Evolutionary conservation across 352 stramenopile genomes (phyloP), one percentile per base, ranked within the genome.

Genomic region (Elongisporangium anandrum): DNA sequence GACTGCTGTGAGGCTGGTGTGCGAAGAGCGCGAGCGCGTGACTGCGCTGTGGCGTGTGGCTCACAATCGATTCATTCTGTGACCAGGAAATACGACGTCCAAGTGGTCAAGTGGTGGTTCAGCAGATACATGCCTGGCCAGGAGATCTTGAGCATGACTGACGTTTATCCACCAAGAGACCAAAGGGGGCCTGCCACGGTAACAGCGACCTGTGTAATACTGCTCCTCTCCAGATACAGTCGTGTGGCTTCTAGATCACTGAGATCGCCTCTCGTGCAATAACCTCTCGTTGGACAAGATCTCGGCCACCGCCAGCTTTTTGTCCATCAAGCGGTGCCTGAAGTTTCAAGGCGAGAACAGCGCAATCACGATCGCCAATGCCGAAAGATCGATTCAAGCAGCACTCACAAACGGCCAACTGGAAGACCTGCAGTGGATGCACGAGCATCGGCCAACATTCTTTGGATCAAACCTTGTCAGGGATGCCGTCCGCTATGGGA

Each of bases 401-500:
- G 29, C 29, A 15, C 29, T 41, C 9, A 8, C 2, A 13, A 13
- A 13, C 9, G 29, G 5, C 1, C 29, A 13, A 41, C 9, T 41
- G 9, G 29, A 41, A 8, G 29, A 41, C 13, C 29, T 41, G 29
- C 29, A 15, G 29, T 41, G 29, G 29, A 13, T 41, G 29, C 29
- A 41, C 9, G 29, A 41, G 29, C 29, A 41, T 15, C 9, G 29
- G 9, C 29, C 29, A 41, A 8, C 4, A 8, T 41, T 41, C 29
- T 41, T 41, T 41, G 5, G 29, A 8, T 8, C 29, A 8, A 13
- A 9, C 29, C 5, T 41, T 8, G 4, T 41, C 9, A 1, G 29
- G 13, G 29, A 8, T 2, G 70, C 67, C 4, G 67, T 57, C 2
- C 48, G 65, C 50, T 20, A 67, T 3, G 70, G 67, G 1, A 60